phyloP scores from a whole-genome alignment of 2,329 filamentous ascomycete genomes.

The Ceratocystis ficicola region DNA sequence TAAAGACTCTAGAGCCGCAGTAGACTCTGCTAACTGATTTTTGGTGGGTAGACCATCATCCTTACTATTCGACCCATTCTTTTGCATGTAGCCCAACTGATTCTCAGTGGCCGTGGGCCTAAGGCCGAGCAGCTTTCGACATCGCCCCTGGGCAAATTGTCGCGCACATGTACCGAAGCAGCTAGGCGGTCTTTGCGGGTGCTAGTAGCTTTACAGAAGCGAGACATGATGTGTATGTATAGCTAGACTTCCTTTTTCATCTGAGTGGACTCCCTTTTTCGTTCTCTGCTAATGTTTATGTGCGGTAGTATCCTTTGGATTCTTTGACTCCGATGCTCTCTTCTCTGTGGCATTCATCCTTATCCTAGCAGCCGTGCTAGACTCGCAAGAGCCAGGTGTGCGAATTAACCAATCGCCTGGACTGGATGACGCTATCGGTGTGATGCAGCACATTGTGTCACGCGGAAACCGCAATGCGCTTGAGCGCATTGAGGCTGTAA shows the following conservation, averaged over 20 bases:
- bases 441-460: constrained; percentile 21
- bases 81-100: constrained; percentile 27
- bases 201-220: constrained; percentile 27
- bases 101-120: constrained; percentile 25
- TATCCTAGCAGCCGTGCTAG: constrained; percentile 20
- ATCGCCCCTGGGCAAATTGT: constrained; percentile 26
- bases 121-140: constrained; percentile 25
- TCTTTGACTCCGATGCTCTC: constrained; percentile 22
- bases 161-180: constrained; percentile 27
- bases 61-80: constrained; percentile 28
- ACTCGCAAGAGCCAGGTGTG: constrained; percentile 19
- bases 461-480: constrained; percentile 19
- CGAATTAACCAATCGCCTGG: constrained; percentile 14
- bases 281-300: background rate
- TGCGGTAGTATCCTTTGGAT: constrained; percentile 20
- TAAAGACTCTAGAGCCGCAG: background rate
- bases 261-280: background rate
- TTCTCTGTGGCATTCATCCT: constrained; percentile 23
- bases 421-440: constrained; percentile 20
- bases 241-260: background rate
- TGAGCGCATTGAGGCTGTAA: constrained; percentile 19
- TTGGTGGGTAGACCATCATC: constrained; percentile 26
- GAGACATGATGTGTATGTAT: constrained; percentile 27
- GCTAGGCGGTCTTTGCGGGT: constrained; percentile 27
- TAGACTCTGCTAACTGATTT: background rate